Evolutionary conservation across 805 yeast species (phyloP).

Genomic region (Candida pseudoglaebosa): DNA sequence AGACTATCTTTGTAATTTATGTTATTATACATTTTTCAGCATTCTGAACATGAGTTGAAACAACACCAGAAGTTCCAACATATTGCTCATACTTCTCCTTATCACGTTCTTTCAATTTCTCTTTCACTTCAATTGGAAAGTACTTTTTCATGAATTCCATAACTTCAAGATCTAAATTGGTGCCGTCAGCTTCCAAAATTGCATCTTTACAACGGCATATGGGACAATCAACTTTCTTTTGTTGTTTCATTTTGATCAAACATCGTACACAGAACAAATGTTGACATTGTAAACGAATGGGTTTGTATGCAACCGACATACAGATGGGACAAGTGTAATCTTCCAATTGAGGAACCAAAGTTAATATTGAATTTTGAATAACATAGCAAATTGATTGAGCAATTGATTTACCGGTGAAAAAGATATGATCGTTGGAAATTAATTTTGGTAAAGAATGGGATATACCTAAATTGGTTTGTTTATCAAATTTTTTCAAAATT

Average conservation of each 20-base stretch:
- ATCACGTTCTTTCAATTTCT: conserved; percentile 52
- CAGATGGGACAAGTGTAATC: conserved; percentile 77
- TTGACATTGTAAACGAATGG: conserved; percentile 58
- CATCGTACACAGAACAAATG: conserved; percentile 75
- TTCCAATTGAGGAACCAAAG: conserved; percentile 66
- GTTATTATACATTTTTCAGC: no score
- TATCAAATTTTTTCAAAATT: conserved; percentile 72
- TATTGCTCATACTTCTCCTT: conserved; percentile 32
- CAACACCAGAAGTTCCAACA: not conserved
- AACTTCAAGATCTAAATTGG: conserved; percentile 53
- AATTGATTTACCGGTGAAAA: conserved; percentile 45
- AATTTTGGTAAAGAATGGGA: conserved; percentile 44
- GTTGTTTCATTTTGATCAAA: conserved; percentile 61
- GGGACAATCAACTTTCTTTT: conserved; percentile 60
- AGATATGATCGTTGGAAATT: conserved; percentile 37
- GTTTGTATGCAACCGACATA: conserved; percentile 65
- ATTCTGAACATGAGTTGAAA: not conserved
- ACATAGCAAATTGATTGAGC: conserved; percentile 53
- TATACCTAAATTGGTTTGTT: conserved; percentile 57
- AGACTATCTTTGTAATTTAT: no score
- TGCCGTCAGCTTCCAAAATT: conserved; percentile 53
- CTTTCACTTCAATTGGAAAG: conserved; percentile 66
- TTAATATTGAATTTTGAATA: conserved; percentile 51
- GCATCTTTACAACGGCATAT: conserved; percentile 54
- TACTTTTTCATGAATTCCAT: conserved; percentile 51